Evolutionary conservation across 345 rosid species (phyloP).

Genomic region (Syzygium grande): DNA sequence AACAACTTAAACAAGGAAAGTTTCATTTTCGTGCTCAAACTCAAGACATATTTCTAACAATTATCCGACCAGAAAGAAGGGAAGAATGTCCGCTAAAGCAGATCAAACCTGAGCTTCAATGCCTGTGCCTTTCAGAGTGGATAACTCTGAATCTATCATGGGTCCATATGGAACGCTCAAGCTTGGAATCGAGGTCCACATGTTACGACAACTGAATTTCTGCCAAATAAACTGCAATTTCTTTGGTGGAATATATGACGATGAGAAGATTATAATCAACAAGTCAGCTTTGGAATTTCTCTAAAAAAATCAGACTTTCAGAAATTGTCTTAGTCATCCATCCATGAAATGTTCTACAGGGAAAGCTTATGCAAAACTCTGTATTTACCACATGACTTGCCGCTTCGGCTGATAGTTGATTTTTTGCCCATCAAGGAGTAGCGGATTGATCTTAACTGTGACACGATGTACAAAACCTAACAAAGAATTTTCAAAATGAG

Average conservation of each 20-base stretch:
- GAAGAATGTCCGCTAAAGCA: not conserved
- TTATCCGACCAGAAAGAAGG: not conserved
- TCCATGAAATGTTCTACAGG: not conserved
- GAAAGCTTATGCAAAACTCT: not conserved
- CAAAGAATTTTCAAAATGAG: not conserved
- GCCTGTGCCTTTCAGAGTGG: not conserved
- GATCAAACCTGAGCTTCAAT: not conserved
- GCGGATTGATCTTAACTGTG: not conserved
- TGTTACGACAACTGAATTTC: not conserved
- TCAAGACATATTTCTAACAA: not conserved
- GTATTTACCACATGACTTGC: not conserved
- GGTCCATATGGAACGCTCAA: not conserved
- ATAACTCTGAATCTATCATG: not conserved
- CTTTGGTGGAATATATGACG: not conserved
- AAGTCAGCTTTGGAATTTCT: not conserved
- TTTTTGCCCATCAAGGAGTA: not conserved
- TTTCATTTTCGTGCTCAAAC: not conserved
- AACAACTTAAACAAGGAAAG: not conserved
- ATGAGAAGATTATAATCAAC: not conserved
- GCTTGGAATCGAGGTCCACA: not conserved
- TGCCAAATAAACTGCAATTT: not conserved
- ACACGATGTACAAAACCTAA: not conserved
- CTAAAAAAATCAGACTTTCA: not conserved
- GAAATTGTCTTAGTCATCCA: not conserved
- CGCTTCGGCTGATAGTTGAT: not conserved